These are phyloP conservation scores for Neoboletus subvelutipes DNA, from an alignment of 768 basidiomycete genomes.

Conservation along the genomic window DNA sequence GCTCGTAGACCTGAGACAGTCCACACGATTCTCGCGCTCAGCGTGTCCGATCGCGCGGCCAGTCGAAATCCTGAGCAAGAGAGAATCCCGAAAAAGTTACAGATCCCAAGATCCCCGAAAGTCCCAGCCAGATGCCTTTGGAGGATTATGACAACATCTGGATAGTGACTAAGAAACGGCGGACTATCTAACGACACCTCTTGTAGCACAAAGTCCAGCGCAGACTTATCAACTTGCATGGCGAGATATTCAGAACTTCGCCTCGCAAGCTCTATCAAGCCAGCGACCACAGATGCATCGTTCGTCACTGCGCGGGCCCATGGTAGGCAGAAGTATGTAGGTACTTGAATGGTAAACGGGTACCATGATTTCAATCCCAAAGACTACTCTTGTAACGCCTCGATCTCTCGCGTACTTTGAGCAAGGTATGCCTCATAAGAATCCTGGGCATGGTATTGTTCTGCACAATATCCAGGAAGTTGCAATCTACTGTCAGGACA, in stretches of 20 bases:
- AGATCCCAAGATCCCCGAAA: neutral
- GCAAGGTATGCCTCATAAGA: constrained; percentile 59
- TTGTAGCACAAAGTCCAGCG: neutral
- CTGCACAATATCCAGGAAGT: constrained; percentile 28
- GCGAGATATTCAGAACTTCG: too few species aligned
- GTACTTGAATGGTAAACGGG: neutral
- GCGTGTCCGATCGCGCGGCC: neutral
- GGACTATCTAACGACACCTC: neutral
- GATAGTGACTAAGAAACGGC: too few species aligned
- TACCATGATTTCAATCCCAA: neutral
- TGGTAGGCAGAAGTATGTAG: neutral
- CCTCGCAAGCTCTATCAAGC: neutral
- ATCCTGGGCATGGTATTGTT: constrained; percentile 49
- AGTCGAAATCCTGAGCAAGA: neutral
- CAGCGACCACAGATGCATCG: neutral
- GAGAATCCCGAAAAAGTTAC: neutral
- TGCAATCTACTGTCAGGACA: neutral
- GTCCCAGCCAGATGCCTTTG: too few species aligned
- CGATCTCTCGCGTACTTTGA: constrained; percentile 58
- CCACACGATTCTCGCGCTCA: neutral
- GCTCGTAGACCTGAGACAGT: too few species aligned
- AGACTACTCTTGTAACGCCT: constrained; percentile 61
- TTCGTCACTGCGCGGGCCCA: neutral
- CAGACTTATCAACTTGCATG: neutral
- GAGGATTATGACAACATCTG: neutral